Conservation (phyloP, 2,329 filamentous ascomycete species). For the Diaporthe longicolla region DNA sequence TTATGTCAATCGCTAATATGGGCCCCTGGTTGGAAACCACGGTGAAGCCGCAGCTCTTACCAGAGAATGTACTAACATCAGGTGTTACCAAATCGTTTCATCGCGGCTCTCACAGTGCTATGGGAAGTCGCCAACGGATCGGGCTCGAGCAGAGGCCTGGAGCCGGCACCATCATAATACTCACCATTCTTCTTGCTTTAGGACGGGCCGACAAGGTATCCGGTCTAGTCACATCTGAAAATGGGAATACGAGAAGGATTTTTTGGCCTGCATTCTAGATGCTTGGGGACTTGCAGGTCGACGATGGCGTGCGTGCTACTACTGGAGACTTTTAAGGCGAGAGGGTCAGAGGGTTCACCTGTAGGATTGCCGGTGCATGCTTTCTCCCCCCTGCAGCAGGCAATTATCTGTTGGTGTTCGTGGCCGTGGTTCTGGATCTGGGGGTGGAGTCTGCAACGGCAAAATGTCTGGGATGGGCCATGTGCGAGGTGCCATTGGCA, state of each 20-base stretch:
- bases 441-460: not conserved
- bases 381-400: not conserved
- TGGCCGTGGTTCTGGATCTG: not conserved
- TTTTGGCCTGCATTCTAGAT: not conserved
- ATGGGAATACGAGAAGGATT: not conserved
- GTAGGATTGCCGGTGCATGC: not conserved
- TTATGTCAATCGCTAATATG: not conserved
- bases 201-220: not conserved
- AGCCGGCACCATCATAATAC: not conserved
- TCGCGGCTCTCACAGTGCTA: not conserved
- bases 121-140: not conserved
- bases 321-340: not conserved
- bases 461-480: constrained; percentile 13
- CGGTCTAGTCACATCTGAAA: not conserved
- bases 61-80: not conserved
- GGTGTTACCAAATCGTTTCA: not conserved
- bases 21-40: too few relatives aligned
- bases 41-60: not conserved
- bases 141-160: not conserved
- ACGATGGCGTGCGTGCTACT: constrained; percentile 2
- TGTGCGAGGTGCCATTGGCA: constrained; percentile 15
- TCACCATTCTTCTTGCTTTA: constrained; percentile 1
- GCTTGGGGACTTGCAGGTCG: not conserved
- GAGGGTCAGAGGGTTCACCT: not conserved
- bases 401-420: not conserved